phyloP scores from a whole-genome alignment of 2,329 filamentous ascomycete species.

The Fusarium vanettenii region DNA sequence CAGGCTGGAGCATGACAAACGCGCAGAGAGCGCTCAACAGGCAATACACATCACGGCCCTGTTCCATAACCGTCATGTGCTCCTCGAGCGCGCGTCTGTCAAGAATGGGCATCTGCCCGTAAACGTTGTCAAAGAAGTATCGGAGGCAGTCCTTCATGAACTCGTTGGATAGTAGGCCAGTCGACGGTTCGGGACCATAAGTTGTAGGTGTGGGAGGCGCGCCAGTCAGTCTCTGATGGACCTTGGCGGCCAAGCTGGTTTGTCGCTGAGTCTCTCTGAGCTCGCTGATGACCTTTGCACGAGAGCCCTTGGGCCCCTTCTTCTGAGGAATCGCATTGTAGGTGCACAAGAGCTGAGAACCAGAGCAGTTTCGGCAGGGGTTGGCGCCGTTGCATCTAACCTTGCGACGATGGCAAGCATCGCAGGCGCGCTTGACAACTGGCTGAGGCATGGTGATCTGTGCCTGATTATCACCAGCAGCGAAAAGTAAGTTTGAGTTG shows the following conservation, averaged over 20 bases:
- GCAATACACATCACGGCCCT: slow-evolving; percentile 72
- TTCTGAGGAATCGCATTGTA: slow-evolving; percentile 82
- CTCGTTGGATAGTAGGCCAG: slow-evolving; percentile 70
- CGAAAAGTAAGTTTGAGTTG: slow-evolving; percentile 24
- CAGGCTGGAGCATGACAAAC: slow-evolving; percentile 76
- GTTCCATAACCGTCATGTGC: slow-evolving; percentile 70
- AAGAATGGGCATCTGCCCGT: slow-evolving; percentile 72
- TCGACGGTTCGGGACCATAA: slow-evolving; percentile 64
- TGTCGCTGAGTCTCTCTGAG: slow-evolving; percentile 76
- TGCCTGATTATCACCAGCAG: slow-evolving; percentile 18
- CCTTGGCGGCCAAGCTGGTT: slow-evolving; percentile 71
- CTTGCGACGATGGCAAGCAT: slow-evolving; percentile 79
- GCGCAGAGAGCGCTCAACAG: slow-evolving; percentile 73
- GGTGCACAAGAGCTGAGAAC: slow-evolving; percentile 75
- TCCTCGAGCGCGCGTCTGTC: slow-evolving; percentile 68
- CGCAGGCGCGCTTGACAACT: slow-evolving; percentile 71
- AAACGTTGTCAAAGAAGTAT: slow-evolving; percentile 77
- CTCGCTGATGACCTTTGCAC: slow-evolving; percentile 81
- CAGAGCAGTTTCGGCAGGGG: slow-evolving; percentile 77
- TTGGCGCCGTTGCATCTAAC: slow-evolving; percentile 79
- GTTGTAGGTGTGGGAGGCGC: slow-evolving; percentile 61
- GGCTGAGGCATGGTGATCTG: slow-evolving; percentile 56
- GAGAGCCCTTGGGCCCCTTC: slow-evolving; percentile 79
- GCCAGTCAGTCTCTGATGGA: slow-evolving; percentile 70
- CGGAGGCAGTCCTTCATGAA: slow-evolving; percentile 74